A percentile compares a stretch with the other conserved stretches of the same genome.
Evolutionary conservation across 495 filamentous ascomycete species (phyloP).

Genomic region (Saxispiralis lemnorum): DNA sequence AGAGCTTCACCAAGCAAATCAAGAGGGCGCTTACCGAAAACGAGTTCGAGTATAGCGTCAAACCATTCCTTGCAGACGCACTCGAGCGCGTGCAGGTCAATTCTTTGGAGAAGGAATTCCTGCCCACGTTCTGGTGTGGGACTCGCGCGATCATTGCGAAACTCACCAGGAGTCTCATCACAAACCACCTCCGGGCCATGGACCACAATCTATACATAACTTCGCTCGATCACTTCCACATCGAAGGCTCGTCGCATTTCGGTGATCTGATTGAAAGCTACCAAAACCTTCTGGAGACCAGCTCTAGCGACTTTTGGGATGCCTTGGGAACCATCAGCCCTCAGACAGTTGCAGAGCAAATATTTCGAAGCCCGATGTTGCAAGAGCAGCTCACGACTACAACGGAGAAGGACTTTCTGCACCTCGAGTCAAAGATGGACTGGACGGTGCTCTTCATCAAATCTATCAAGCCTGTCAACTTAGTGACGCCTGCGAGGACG

Average conservation of each 20-base stretch:
- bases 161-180: slow-evolving; percentile 56
- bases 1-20: slow-evolving; percentile 42
- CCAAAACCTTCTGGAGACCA: slow-evolving; percentile 48
- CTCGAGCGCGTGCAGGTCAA: slow-evolving; percentile 26
- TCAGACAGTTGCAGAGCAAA: slow-evolving; percentile 52
- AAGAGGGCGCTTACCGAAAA: slow-evolving; percentile 36
- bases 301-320: slow-evolving; percentile 67
- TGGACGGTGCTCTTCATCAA: slow-evolving; percentile 59
- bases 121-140: slow-evolving; percentile 58
- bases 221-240: slow-evolving; percentile 53
- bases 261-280: slow-evolving; percentile 47
- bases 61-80: slow-evolving; percentile 37
- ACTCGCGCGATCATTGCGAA: slow-evolving; percentile 50
- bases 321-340: slow-evolving; percentile 64
- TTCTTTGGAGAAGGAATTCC: slow-evolving; percentile 28
- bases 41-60: slow-evolving; percentile 72
- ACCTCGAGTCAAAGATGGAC: slow-evolving; percentile 41
- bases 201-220: slow-evolving; percentile 63
- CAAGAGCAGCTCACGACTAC: slow-evolving; percentile 36
- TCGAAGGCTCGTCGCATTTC: slow-evolving; percentile 38
- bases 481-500: slow-evolving; percentile 53
- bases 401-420: slow-evolving; percentile 36
- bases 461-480: slow-evolving; percentile 54
- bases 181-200: slow-evolving; percentile 58
- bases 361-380: slow-evolving; percentile 56